These are phyloP conservation scores for Fraxinus albicans DNA, from an alignment of 305 asterid species.

Conservation along the genomic window DNA sequence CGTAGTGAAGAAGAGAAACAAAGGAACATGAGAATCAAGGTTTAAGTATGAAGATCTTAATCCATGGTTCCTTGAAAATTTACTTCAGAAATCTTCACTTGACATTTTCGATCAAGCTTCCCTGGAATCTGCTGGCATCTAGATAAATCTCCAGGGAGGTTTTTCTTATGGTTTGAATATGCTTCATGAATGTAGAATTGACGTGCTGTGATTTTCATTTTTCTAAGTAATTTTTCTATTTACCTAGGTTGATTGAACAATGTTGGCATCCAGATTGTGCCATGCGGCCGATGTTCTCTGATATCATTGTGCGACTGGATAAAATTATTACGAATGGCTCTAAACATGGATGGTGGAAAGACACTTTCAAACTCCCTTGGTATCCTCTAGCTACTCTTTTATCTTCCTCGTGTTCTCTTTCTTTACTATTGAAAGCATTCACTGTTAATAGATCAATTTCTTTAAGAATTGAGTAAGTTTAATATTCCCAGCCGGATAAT, in stretches of 20 bases:
- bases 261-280: conserved; percentile 76
- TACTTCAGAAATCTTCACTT: not conserved
- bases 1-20: not conserved
- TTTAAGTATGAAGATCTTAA: not conserved
- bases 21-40: not conserved
- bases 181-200: not conserved
- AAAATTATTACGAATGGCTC: conserved; percentile 68
- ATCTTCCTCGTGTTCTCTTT: not conserved
- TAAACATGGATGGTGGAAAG: conserved; percentile 98
- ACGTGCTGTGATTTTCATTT: not conserved
- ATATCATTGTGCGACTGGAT: conserved; percentile 72
- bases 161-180: not conserved
- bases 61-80: not conserved
- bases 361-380: conserved; percentile 97
- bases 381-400: conserved; percentile 23
- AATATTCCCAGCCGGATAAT: not conserved
- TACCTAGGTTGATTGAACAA: conserved; percentile 81
- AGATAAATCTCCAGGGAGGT: not conserved
- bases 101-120: not conserved
- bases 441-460: not conserved
- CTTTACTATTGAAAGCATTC: not conserved
- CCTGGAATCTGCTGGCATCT: not conserved
- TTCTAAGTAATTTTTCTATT: conserved; percentile 1
- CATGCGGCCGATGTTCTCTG: conserved; percentile 68
- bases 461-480: not conserved